Percentiles rank a stretch among this genome's conserved stretches.
phyloP scores from a whole-genome alignment of 331 rosid species.

The Acacia concinna region DNA sequence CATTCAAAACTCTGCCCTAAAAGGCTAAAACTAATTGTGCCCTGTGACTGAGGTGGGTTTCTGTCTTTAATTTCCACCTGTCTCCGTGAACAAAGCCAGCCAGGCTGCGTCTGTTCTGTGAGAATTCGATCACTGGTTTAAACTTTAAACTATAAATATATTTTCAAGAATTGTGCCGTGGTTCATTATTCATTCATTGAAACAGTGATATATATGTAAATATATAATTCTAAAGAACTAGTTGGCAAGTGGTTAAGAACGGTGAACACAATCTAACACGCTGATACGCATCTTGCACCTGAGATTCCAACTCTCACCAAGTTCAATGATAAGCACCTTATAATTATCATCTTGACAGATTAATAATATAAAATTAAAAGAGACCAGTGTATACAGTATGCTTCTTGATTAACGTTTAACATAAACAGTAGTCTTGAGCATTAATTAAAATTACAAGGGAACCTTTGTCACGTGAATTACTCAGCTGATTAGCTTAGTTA shows the following conservation, averaged over 20 bases:
- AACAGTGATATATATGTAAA: conserved; percentile 13
- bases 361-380: background rate
- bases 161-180: conserved; percentile 27
- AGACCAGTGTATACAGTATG: background rate
- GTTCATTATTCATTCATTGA: conserved; percentile 31
- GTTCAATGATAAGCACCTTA: conserved; percentile 20
- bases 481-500: background rate
- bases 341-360: background rate
- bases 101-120: conserved; percentile 21
- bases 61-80: conserved; percentile 12
- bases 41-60: background rate
- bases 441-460: background rate
- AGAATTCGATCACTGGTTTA: conserved; percentile 31
- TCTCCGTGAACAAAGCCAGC: conserved; percentile 28
- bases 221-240: conserved; percentile 29
- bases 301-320: conserved; percentile 34
- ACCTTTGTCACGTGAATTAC: background rate
- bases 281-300: conserved; percentile 56
- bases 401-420: conserved; percentile 14
- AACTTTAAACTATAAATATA: conserved; percentile 27
- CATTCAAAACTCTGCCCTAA: conserved; percentile 25
- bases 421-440: conserved; percentile 1
- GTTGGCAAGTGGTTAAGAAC: conserved; percentile 44
- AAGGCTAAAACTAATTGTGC: background rate
- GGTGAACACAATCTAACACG: conserved; percentile 50